Base-by-base conservation (phyloP, 2,329 filamentous ascomycete genomes). In the Colletotrichum sp. region DNA sequence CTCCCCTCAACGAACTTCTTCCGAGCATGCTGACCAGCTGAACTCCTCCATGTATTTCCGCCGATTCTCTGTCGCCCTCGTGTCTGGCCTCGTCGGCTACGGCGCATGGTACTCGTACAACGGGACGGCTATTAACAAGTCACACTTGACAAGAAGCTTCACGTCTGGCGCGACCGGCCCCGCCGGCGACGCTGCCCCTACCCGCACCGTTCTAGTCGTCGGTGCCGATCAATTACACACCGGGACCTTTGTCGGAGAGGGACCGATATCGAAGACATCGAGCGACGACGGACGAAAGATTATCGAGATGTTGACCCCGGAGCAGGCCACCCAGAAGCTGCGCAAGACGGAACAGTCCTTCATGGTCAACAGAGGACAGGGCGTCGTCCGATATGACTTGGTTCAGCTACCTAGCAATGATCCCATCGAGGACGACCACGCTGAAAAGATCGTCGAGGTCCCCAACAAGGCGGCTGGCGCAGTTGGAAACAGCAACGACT, bases 341-440 rank as follows among this genome's bases (percentile, higher is more conserved):
- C 91, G 97, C 79, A 93, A 94, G 83, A 95, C 95, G 81, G 96
- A 99, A 86, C 93, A 98, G 86, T 98, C 96, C 34, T 98, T 96
- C 85, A 88, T 96, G 12, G 95, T 99, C 55, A 95, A 95, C 75
- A 90, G 97, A 68, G 97, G 97, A 16, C 91, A 95, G 83, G 97
- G 97, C 48, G 96, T 99, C 52, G 93, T 98, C 77, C 93, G 97
- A 79, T 99, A 99, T 82, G 97, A 99, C 85, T 89, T 98, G 10
- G 96, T 97, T 28, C 97, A 99, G 85, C 91, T 98, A 76, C 95
- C 96, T 12, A 98, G 95, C 87, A 99, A 99, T 84, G 95, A 98
- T 80, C 97, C 97, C 0, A 99, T 99, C 75, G 97, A 99, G 86
- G 97, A 99, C 82, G 97, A 99, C 82, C 97, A 99, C 82, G 95